phyloP scores from a whole-genome alignment of 805 yeast species.

The Kluyveromyces wickerhamii region DNA sequence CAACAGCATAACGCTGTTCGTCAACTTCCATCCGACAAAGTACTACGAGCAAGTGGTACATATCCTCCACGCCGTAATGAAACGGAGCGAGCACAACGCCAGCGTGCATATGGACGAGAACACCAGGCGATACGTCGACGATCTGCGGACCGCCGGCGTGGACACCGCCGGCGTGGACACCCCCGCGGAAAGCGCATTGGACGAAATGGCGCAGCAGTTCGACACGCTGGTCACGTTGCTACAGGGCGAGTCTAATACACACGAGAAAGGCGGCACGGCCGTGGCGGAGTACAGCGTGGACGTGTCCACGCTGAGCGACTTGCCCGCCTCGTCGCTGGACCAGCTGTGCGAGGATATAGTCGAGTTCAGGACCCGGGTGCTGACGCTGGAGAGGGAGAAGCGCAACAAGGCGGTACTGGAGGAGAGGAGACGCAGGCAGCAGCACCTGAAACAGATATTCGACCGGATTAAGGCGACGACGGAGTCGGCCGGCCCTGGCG shows the following conservation, averaged over 20 bases:
- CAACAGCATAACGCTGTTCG: slow-evolving; percentile 5
- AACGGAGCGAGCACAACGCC: background rate
- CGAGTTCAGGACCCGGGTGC: slow-evolving; percentile 47
- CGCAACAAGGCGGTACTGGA: slow-evolving; percentile 35
- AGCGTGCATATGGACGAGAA: slow-evolving; percentile 17
- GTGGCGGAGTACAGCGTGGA: slow-evolving; percentile 22
- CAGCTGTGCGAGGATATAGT: slow-evolving; percentile 39
- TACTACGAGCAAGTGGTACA: slow-evolving; percentile 1
- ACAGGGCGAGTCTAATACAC: background rate
- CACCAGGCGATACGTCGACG: slow-evolving; percentile 13
- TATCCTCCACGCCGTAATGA: background rate
- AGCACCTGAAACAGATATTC: slow-evolving; percentile 21
- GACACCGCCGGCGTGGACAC: slow-evolving; percentile 5
- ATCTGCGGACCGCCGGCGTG: slow-evolving; percentile 5
- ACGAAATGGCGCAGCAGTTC: slow-evolving; percentile 1
- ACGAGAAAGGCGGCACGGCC: slow-evolving; percentile 5
- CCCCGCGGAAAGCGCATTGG: too few relatives aligned
- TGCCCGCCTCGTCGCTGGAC: slow-evolving; percentile 21
- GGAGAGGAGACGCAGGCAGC: slow-evolving; percentile 21
- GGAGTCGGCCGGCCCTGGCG: slow-evolving; percentile 11
- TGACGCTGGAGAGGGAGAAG: slow-evolving; percentile 44
- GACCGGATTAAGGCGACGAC: slow-evolving; percentile 18
- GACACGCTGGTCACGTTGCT: slow-evolving; percentile 1
- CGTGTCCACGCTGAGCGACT: slow-evolving; percentile 23
- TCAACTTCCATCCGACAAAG: slow-evolving; percentile 3